A percentile compares a stretch with the other conserved stretches of the same genome.
Evolutionary conservation across 768 basidiomycete genomes (phyloP).

Genomic region (Russula virescens): DNA sequence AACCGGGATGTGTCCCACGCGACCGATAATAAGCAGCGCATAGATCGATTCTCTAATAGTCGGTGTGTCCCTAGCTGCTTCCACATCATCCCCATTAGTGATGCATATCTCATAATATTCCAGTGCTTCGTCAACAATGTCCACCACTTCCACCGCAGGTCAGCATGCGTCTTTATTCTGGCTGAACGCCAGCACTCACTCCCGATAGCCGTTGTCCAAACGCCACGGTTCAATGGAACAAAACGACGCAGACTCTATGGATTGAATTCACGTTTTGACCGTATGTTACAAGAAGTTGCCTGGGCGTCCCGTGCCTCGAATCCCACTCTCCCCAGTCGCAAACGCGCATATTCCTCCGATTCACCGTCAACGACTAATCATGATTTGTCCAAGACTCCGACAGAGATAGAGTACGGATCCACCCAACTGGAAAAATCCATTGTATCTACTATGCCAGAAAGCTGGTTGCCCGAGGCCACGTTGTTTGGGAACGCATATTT

Average conservation of each 20-base stretch:
- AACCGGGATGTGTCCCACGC: neutral
- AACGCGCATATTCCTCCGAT: slow-evolving; percentile 35
- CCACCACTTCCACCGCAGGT: neutral
- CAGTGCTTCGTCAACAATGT: neutral
- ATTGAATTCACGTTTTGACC: slow-evolving; percentile 57
- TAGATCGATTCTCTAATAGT: neutral
- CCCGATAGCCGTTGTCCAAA: neutral
- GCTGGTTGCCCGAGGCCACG: neutral
- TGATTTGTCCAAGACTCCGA: slow-evolving; percentile 38
- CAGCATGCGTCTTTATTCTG: neutral
- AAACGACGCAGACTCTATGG: slow-evolving; percentile 48
- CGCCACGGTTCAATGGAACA: slow-evolving; percentile 12
- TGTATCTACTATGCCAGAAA: neutral
- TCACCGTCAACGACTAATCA: slow-evolving; percentile 43
- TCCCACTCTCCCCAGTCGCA: slow-evolving; percentile 25
- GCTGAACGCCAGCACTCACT: neutral
- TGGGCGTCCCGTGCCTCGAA: slow-evolving; percentile 28
- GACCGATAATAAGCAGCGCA: neutral
- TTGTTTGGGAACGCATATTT: neutral
- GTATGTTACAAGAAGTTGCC: slow-evolving; percentile 59
- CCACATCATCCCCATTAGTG: neutral
- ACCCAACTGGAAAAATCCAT: slow-evolving; percentile 35
- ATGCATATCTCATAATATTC: neutral
- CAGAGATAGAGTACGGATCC: slow-evolving; percentile 31
- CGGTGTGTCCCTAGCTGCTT: neutral